Percentiles rank a stretch among this genome's conserved stretches.
These are phyloP conservation scores for Linum trigynum DNA, from an alignment of 345 rosid species.

Conservation along the genomic window DNA sequence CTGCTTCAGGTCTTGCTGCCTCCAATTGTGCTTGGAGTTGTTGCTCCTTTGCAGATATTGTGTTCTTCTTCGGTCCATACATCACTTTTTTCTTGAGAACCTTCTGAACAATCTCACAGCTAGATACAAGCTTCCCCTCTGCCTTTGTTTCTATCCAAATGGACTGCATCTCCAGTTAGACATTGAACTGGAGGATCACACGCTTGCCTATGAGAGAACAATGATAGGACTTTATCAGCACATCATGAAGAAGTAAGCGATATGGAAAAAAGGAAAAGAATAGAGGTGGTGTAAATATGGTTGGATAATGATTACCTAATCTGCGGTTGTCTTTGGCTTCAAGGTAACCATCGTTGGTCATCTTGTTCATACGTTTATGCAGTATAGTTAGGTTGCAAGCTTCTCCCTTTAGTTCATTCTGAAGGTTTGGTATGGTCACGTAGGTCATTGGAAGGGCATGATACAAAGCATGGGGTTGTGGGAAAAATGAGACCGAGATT, in stretches of 20 bases:
- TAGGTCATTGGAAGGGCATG: constrained; percentile 77
- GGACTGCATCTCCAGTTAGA: no score
- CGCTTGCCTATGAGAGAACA: constrained; percentile 57
- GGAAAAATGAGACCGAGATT: constrained; percentile 14
- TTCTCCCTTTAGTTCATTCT: constrained; percentile 62
- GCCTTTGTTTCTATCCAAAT: no score
- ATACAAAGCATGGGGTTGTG: constrained; percentile 84
- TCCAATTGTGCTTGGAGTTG: no score
- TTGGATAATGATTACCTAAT: constrained; percentile 48
- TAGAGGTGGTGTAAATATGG: background rate
- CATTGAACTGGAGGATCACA: no score
- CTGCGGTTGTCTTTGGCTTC: constrained; percentile 67
- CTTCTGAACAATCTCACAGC: no score
- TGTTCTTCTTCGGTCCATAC: no score
- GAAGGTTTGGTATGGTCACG: constrained; percentile 63
- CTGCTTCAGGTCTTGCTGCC: no score
- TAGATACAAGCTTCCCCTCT: no score
- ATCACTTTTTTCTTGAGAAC: no score
- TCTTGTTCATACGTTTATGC: constrained; percentile 58
- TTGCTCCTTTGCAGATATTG: no score
- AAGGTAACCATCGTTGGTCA: constrained; percentile 68
- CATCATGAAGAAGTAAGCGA: constrained; percentile 2
- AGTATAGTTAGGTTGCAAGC: constrained; percentile 52
- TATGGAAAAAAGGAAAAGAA: background rate
- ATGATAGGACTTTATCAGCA: background rate